Evolutionary conservation across 495 filamentous ascomycete species (phyloP).

Genomic region (Lentithecium fluviatile): DNA sequence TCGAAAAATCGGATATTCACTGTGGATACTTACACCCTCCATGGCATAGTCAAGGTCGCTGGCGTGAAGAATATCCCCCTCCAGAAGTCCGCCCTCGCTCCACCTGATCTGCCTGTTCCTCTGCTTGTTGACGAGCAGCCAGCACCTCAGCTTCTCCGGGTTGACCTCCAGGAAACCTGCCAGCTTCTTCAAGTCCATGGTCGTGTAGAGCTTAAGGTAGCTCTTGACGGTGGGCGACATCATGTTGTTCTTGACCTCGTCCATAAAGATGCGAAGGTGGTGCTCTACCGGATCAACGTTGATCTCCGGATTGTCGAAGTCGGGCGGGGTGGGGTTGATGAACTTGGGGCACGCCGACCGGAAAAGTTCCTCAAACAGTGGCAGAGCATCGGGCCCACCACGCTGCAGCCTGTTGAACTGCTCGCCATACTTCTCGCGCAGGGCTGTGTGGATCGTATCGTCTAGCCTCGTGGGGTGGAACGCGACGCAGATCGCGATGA

Average conservation of each 20-base stretch:
- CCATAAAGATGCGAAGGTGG: constrained; percentile 97
- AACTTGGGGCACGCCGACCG: constrained; percentile 95
- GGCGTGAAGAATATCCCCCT: constrained; percentile 85
- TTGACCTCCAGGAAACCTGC: constrained; percentile 94
- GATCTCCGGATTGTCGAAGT: constrained; percentile 90
- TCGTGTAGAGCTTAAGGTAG: constrained; percentile 98
- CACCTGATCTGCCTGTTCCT: constrained; percentile 93
- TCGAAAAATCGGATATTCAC: not conserved
- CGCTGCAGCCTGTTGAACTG: constrained; percentile 93
- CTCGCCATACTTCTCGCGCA: constrained; percentile 98
- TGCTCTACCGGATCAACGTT: constrained; percentile 98
- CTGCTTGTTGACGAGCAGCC: constrained; percentile 97
- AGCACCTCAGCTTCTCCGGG: constrained; percentile 84
- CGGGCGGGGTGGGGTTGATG: constrained; percentile 93
- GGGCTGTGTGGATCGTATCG: constrained; percentile 96
- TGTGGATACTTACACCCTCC: constrained; percentile 66
- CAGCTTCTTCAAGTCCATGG: constrained; percentile 97
- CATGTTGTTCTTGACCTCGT: constrained; percentile 97
- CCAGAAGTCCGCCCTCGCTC: constrained; percentile 83
- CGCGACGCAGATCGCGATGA: constrained; percentile 97
- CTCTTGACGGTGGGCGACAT: constrained; percentile 91
- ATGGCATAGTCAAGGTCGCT: constrained; percentile 96
- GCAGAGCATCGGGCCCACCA: constrained; percentile 89
- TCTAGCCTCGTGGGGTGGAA: constrained; percentile 95
- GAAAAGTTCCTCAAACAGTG: constrained; percentile 97